phyloP scores from a whole-genome alignment of 2,329 filamentous ascomycete species.

The Penicillium sp. region DNA sequence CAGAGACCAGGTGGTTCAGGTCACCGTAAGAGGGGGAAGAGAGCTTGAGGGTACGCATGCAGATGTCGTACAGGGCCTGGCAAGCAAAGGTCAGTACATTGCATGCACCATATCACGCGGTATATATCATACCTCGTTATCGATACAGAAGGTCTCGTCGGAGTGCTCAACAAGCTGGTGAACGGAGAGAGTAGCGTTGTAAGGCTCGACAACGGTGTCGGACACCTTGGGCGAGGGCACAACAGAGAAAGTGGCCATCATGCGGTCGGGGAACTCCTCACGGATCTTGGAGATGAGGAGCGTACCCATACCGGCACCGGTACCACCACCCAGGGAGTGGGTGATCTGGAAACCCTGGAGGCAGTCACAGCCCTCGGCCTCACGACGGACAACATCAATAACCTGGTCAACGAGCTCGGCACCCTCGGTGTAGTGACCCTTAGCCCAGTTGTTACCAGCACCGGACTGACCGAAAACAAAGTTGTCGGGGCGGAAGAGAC shows the following conservation, averaged over 20 bases:
- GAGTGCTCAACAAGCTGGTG: constrained; percentile 99
- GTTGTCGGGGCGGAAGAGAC: constrained; percentile 99
- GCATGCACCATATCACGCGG: not conserved
- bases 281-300: constrained; percentile 99
- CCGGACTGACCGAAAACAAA: constrained; percentile 99
- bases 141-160: constrained; percentile 99
- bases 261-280: constrained; percentile 99
- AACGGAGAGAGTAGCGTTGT: constrained; percentile 98
- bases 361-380: constrained; percentile 98
- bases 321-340: constrained; percentile 99
- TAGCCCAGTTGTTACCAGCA: constrained; percentile 99
- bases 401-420: constrained; percentile 98
- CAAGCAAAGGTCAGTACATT: not conserved
- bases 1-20: constrained; percentile 98
- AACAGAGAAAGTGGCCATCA: constrained; percentile 99
- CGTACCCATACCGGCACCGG: constrained; percentile 99
- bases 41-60: constrained; percentile 99
- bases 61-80: constrained; percentile 95
- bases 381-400: constrained; percentile 95
- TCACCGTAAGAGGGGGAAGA: constrained; percentile 98
- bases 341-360: constrained; percentile 99
- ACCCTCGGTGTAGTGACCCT: constrained; percentile 99
- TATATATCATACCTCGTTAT: constrained; percentile 72
- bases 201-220: constrained; percentile 98
- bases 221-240: constrained; percentile 99